Evolutionary conservation across 163 green algal genomes (phyloP).

Genomic region (Scenedesmus sp.): DNA sequence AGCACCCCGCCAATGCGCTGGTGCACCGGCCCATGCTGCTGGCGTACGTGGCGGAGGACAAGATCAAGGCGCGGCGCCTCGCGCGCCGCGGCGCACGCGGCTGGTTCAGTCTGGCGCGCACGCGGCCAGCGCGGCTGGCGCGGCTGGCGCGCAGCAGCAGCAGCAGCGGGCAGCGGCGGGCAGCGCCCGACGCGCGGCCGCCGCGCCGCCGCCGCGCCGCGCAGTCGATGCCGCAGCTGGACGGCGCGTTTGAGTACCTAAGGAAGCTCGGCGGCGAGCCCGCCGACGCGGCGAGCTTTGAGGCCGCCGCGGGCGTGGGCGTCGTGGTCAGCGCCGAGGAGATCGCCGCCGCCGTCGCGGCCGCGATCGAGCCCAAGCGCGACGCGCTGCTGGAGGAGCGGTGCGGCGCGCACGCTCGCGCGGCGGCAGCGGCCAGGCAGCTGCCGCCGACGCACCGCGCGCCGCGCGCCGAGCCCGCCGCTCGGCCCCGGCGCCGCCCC

Average conservation of each 20-base stretch:
- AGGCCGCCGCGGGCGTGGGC: constrained; percentile 83
- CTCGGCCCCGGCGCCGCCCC: background rate
- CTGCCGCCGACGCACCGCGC: background rate
- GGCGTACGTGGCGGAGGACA: constrained; percentile 75
- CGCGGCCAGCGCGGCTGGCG: background rate
- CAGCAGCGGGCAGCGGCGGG: background rate
- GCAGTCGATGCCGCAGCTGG: constrained; percentile 83
- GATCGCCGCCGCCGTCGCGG: constrained; percentile 68
- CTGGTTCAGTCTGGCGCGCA: no score
- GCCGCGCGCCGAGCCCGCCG: no score
- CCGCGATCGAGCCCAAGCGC: constrained; percentile 62
- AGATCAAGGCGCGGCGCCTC: constrained; percentile 81
- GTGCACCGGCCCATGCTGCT: constrained; percentile 78
- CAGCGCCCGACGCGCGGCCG: background rate
- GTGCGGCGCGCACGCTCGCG: constrained; percentile 33
- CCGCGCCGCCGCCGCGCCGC: background rate
- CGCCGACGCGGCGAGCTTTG: constrained; percentile 65
- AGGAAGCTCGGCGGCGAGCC: constrained; percentile 65
- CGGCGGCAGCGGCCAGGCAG: background rate
- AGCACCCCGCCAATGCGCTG: constrained; percentile 88
- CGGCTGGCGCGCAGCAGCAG: background rate
- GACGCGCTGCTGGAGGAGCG: constrained; percentile 74
- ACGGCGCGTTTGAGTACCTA: constrained; percentile 85
- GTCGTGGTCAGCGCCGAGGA: constrained; percentile 80
- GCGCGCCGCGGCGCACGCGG: no score